phyloP scores from a whole-genome alignment of 2,329 filamentous ascomycete species.

The Metarhizium sp. region DNA sequence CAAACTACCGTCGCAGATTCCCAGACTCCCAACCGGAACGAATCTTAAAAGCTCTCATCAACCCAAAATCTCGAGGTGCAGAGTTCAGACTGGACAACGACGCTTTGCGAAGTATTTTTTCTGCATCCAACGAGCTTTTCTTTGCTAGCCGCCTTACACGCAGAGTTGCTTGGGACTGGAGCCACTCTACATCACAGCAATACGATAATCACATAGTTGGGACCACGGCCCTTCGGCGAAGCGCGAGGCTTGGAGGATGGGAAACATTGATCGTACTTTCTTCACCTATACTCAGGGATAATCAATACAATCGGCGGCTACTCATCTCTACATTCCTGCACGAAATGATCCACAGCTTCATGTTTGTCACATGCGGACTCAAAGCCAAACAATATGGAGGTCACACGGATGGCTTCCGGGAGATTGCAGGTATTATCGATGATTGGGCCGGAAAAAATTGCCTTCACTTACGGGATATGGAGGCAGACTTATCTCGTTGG shows the following conservation, averaged over 20 bases:
- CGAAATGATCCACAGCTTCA: conserved; percentile 58
- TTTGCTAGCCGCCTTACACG: conserved; percentile 46
- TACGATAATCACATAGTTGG: conserved; percentile 50
- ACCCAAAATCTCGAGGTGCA: conserved; percentile 32
- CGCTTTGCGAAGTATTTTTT: conserved; percentile 49
- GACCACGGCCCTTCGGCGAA: conserved; percentile 49
- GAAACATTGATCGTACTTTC: conserved; percentile 56
- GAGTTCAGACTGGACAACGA: conserved; percentile 47
- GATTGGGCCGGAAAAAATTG: conserved; percentile 48
- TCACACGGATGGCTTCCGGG: conserved; percentile 50
- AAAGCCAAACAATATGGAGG: conserved; percentile 45
- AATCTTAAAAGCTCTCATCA: conserved; percentile 49
- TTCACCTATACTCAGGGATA: conserved; percentile 45
- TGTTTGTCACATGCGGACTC: conserved; percentile 54
- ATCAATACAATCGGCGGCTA: conserved; percentile 47
- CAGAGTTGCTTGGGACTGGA: conserved; percentile 56
- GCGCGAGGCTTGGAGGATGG: conserved; percentile 37
- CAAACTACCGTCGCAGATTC: conserved; percentile 32
- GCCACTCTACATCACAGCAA: conserved; percentile 35
- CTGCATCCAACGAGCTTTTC: conserved; percentile 53
- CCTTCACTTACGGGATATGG: conserved; percentile 48
- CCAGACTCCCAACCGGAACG: conserved; percentile 44
- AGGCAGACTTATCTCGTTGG: conserved; percentile 51
- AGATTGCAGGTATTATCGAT: conserved; percentile 51
- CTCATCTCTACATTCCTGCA: conserved; percentile 57